phyloP scores from a whole-genome alignment of 2,329 filamentous ascomycete species.

The Colletotrichum musae region DNA sequence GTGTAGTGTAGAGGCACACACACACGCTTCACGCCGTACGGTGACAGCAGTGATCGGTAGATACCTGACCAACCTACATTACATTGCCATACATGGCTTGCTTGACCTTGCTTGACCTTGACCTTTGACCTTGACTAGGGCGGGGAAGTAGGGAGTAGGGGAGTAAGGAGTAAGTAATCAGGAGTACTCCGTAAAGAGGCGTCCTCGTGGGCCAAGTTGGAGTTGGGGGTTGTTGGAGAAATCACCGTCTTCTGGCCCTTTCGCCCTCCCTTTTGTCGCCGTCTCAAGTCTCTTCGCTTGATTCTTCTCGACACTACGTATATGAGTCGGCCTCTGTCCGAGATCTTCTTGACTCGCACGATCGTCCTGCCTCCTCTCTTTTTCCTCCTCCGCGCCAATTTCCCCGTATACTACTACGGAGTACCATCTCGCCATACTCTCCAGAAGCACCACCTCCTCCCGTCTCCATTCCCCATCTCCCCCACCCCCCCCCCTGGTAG shows the following conservation, averaged over 20 bases:
- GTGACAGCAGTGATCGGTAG: conserved; percentile 4
- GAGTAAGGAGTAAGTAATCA: not conserved
- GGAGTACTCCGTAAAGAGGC: not conserved
- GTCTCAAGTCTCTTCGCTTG: conserved; percentile 12
- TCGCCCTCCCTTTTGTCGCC: conserved; percentile 6
- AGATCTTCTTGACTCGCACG: conserved; percentile 19
- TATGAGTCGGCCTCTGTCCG: conserved; percentile 15
- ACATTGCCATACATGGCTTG: conserved; percentile 4
- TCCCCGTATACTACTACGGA: conserved; percentile 21
- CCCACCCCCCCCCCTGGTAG: conserved; percentile 15
- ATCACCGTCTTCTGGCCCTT: conserved; percentile 25
- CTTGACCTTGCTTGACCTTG: conserved; percentile 14
- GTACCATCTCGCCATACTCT: conserved; percentile 21
- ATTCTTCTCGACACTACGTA: conserved; percentile 13
- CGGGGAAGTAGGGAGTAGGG: not conserved
- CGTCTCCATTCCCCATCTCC: conserved; percentile 27
- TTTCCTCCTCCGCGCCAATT: conserved; percentile 24
- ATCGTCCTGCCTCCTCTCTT: not conserved
- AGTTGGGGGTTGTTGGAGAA: conserved; percentile 34
- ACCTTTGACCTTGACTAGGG: conserved; percentile 15
- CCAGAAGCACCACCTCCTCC: conserved; percentile 26
- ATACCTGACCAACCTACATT: conserved; percentile 1
- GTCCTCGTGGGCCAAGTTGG: not conserved
- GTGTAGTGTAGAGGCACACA: no score
- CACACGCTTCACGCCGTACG: not conserved